phyloP scores from a whole-genome alignment of 129 eudicot species.

The Flaveria linearis region DNA sequence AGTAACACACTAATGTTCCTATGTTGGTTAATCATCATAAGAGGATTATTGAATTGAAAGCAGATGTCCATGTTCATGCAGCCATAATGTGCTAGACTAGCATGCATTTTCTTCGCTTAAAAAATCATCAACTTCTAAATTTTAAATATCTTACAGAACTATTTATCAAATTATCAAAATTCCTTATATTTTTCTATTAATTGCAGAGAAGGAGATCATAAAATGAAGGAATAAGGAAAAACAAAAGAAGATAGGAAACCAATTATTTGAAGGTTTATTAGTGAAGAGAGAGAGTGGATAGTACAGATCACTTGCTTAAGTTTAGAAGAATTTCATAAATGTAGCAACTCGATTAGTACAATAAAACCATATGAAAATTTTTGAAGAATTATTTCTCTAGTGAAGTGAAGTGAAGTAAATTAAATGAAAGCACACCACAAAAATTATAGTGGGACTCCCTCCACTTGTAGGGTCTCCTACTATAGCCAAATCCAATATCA shows the following conservation, averaged over 20 bases:
- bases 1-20: not conserved
- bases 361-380: not conserved
- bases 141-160: not conserved
- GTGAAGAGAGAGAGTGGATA: not conserved
- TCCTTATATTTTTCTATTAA: not conserved
- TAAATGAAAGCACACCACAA: not conserved
- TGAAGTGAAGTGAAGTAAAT: not conserved
- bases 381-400: not conserved
- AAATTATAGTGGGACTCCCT: not conserved
- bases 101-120: not conserved
- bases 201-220: not conserved
- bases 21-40: not conserved
- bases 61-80: not conserved
- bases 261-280: not conserved
- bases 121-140: not conserved
- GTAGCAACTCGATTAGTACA: not conserved
- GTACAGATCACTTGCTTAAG: constrained; percentile 1
- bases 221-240: not conserved
- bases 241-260: not conserved
- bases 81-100: not conserved
- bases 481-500: not conserved
- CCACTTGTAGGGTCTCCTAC: not conserved
- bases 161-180: not conserved
- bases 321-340: not conserved
- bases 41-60: not conserved